Base-by-base conservation (phyloP, 1,284 basidiomycete species). In the Moesziomyces parantarcticus region DNA sequence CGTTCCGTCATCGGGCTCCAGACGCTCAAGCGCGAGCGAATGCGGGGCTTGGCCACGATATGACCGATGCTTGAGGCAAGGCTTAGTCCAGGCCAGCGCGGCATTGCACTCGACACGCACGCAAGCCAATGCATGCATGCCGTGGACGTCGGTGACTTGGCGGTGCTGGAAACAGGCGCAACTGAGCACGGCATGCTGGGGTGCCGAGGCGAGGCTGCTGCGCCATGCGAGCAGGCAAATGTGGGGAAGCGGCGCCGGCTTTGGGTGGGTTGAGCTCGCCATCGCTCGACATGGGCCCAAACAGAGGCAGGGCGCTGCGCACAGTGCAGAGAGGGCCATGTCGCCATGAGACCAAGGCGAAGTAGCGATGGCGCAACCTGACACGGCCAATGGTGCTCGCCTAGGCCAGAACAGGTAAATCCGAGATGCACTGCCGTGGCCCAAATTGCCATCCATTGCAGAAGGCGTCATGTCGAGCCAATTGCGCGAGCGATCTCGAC, bases 1-100 rank as follows among this genome's bases (percentile, higher is more conserved):
- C 22, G 46, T 58, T 32, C 50, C 48, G 47, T 56, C 56, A 51
- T 63, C 56, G 66, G 66, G 66, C 66, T 62, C 59, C 40, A 63
- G 59, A 56, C 20, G 29, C 29, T 20, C 66, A 63, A 69, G 66
- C 66, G 56, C 66, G 66, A 69, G 55, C 32, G 29, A 16, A 34
- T n/a, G 10, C 14, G 42, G 40, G 41, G 43, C 50, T 20, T 23
- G 25, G 41, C 20, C 9, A 23, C 13, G 14, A 39, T 39, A n/a
- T 39, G 36, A 39, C 4, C 36, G 36, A 6, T 8, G 1, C 36
- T 18, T 39, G 36, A 16, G 16, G 16, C 4, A 39, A 8, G 14
- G 14, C 14, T 13, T 16, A 18, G 16, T 39, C 14, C 18, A 18
- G 29, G 29, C 29, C 36, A 18, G 36, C 16, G 36, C 36, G 36